Evolutionary conservation across 257 asterid species (phyloP), one percentile per base, ranked within the genome.

Genomic region (Voacanga thouarsii): DNA sequence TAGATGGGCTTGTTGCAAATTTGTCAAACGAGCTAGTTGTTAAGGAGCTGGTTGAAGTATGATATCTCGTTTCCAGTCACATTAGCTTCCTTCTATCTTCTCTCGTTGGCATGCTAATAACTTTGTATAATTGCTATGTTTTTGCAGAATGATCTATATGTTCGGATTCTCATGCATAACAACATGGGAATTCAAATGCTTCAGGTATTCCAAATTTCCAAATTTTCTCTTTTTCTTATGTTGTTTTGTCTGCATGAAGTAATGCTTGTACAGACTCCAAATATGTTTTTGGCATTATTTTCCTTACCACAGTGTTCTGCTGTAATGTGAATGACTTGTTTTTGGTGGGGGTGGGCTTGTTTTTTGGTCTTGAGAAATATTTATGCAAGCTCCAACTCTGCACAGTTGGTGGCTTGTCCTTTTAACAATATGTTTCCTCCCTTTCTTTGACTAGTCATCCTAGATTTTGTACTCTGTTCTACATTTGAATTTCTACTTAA

Each of bases 31-130:
- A 87, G 80, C 80, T 83, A 50, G 82, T 91, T 73, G 87, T 95
- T 78, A 92, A 90, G 82, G 97, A 95, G 85, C 88, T 95, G 83
- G 86, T 90, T 84, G 94, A 89, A 90, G 99, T 92, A 91, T 75
- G 83, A 72, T 18, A 44, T 75, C 39, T 18, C 50, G 55, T 55
- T 70, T 76, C 77, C 67, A 44, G 72, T 75, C 67, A 19, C 12
- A 69, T 75, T 71, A 26, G n/a, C 30, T 51, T 76, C 44, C 51
- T 5, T 77, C 14, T 74, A 15, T 21, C 63, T 72, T 39, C 47
- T 65, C 55, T 59, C 41, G n/a, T 78, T 49, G 47, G 45, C 63
- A 14, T 51, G 73, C 74, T 50, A 23, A 21, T 80, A 70, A 80
- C 47, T 75, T 33, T 8, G 71, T 78, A 15, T 83, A 55, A 70